These are phyloP conservation scores for Stagonosporopsis rhizophila DNA, from an alignment of 2,329 filamentous ascomycete genomes.

Conservation along the genomic window DNA sequence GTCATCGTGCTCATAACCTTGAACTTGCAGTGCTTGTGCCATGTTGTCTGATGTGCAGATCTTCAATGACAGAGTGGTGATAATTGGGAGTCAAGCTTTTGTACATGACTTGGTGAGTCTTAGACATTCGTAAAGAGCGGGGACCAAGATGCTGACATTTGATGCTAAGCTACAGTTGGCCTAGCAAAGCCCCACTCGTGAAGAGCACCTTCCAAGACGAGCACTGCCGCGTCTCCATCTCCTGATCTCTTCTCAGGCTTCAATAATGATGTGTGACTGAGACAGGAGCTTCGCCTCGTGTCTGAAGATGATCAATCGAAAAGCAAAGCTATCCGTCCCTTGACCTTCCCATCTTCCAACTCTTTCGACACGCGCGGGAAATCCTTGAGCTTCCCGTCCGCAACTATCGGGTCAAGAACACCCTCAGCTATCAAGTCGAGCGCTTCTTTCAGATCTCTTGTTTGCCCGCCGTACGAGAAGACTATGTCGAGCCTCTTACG, in stretches of 20 bases:
- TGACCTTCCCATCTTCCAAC: slow-evolving; percentile 26
- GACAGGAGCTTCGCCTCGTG: neutral
- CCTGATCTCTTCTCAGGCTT: neutral
- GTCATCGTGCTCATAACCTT: slow-evolving; percentile 43
- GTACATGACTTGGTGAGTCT: slow-evolving; percentile 5
- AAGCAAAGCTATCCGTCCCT: slow-evolving; percentile 25
- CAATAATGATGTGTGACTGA: neutral
- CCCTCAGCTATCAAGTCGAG: slow-evolving; percentile 25
- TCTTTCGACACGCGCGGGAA: slow-evolving; percentile 26
- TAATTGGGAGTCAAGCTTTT: slow-evolving; percentile 1
- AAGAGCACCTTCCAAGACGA: slow-evolving; percentile 15
- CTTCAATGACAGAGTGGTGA: neutral
- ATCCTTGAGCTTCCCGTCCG: slow-evolving; percentile 26
- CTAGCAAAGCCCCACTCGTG: slow-evolving; percentile 2
- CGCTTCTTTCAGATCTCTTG: slow-evolving; percentile 23
- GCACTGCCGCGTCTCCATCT: neutral
- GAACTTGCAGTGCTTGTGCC: slow-evolving; percentile 21
- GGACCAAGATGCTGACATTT: neutral
- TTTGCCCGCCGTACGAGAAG: slow-evolving; percentile 33
- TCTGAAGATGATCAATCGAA: slow-evolving; percentile 4
- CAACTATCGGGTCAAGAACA: slow-evolving; percentile 27
- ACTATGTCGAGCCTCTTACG: slow-evolving; percentile 28
- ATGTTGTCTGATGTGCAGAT: slow-evolving; percentile 3
- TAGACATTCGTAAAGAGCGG: slow-evolving; percentile 3
- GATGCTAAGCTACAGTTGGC: slow-evolving; percentile 1